phyloP scores from a whole-genome alignment of 352 stramenopile species.

The Globisporangium camurandrum region DNA sequence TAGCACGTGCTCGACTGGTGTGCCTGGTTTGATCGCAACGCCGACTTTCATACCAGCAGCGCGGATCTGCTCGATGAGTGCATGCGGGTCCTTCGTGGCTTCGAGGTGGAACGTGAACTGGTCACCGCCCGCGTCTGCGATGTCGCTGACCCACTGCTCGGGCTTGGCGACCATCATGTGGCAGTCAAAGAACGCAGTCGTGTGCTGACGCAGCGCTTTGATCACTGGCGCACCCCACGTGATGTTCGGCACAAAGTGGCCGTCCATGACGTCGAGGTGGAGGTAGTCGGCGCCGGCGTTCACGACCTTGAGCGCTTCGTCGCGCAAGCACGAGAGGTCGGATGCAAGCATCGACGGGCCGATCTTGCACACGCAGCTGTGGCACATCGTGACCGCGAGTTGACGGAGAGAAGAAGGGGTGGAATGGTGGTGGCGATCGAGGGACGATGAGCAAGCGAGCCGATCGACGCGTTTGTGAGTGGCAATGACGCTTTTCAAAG shows the following conservation, averaged over 20 bases:
- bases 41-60: slow-evolving; percentile 92
- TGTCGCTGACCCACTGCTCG: slow-evolving; percentile 93
- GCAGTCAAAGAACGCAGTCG: slow-evolving; percentile 92
- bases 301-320: slow-evolving; percentile 89
- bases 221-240: slow-evolving; percentile 96
- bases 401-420: too few species aligned
- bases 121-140: slow-evolving; percentile 91
- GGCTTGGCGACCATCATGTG: slow-evolving; percentile 98
- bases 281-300: slow-evolving; percentile 91
- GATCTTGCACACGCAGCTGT: slow-evolving; percentile 83
- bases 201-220: slow-evolving; percentile 86
- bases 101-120: slow-evolving; percentile 97
- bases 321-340: slow-evolving; percentile 90
- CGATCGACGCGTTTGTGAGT: not conserved
- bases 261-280: slow-evolving; percentile 98
- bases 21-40: slow-evolving; percentile 93
- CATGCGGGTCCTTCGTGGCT: slow-evolving; percentile 56
- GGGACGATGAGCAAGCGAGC: not conserved
- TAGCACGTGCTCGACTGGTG: slow-evolving; percentile 82
- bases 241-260: slow-evolving; percentile 97
- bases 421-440: not conserved
- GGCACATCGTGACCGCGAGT: slow-evolving; percentile 73
- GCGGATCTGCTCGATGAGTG: slow-evolving; percentile 81
- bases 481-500: not conserved
- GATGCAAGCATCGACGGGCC: slow-evolving; percentile 92